Conservation (phyloP, 768 basidiomycete species). For the Leccinum disarticulatum region DNA sequence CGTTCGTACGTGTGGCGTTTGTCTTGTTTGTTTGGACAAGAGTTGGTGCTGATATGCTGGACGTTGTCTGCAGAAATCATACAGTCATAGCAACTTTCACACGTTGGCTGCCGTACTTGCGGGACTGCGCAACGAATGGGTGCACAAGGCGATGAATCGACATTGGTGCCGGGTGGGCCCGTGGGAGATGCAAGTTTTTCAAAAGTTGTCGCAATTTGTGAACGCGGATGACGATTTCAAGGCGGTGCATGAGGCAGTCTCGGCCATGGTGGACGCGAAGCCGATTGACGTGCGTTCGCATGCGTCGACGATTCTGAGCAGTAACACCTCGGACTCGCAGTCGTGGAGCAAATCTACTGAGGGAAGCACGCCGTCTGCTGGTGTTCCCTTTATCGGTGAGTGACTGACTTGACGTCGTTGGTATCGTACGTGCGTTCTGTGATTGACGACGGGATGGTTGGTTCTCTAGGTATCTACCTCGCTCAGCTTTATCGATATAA, state of each 20-base stretch:
- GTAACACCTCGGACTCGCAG: slow-evolving; percentile 41
- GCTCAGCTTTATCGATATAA: slow-evolving; percentile 65
- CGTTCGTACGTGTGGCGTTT: slow-evolving; percentile 59
- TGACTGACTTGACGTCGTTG: slow-evolving; percentile 7
- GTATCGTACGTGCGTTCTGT: too few species aligned
- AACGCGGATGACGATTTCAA: slow-evolving; percentile 69
- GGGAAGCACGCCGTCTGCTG: slow-evolving; percentile 50
- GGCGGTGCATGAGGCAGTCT: slow-evolving; percentile 65
- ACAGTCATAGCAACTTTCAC: slow-evolving; percentile 72
- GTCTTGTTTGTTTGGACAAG: not conserved
- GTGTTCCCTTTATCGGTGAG: slow-evolving; percentile 83
- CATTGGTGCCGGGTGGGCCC: slow-evolving; percentile 64
- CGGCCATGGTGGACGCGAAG: slow-evolving; percentile 65
- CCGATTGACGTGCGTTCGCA: slow-evolving; percentile 54
- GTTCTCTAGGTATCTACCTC: slow-evolving; percentile 65
- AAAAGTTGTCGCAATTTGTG: slow-evolving; percentile 67
- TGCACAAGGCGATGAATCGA: slow-evolving; percentile 56
- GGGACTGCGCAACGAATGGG: slow-evolving; percentile 70
- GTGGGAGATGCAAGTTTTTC: slow-evolving; percentile 72
- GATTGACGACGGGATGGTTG: not conserved
- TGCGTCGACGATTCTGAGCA: slow-evolving; percentile 52
- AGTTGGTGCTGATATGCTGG: not conserved
- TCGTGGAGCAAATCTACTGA: slow-evolving; percentile 40
- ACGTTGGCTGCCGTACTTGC: slow-evolving; percentile 78
- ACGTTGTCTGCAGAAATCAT: slow-evolving; percentile 62